These are phyloP conservation scores for Lizonia empirigonia DNA, from an alignment of 2,329 filamentous ascomycete species.

Conservation along the genomic window DNA sequence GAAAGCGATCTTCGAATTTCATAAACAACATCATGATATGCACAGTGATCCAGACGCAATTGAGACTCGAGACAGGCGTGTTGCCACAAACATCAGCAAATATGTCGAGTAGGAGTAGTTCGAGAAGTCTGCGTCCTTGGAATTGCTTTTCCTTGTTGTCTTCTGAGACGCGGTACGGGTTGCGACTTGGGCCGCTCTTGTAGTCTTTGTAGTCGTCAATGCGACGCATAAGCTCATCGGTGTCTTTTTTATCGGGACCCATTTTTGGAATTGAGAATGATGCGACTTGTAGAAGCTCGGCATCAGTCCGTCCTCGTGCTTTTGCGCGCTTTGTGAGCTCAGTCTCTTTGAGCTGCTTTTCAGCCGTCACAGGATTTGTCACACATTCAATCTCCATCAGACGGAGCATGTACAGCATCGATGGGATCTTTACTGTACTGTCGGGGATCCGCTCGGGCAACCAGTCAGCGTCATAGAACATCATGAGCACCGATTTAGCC, in stretches of 20 bases:
- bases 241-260: neutral
- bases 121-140: conserved; percentile 15
- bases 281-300: conserved; percentile 13
- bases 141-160: conserved; percentile 6
- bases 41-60: conserved; percentile 16
- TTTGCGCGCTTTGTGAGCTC: conserved; percentile 20
- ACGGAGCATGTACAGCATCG: conserved; percentile 15
- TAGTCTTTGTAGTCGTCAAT: conserved; percentile 14
- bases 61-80: conserved; percentile 20
- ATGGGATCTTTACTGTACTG: conserved; percentile 17
- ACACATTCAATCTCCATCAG: conserved; percentile 12
- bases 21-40: conserved; percentile 21
- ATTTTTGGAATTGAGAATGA: conserved; percentile 6
- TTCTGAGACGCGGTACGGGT: conserved; percentile 18
- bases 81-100: conserved; percentile 24
- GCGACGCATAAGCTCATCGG: neutral
- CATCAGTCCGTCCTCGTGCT: conserved; percentile 15
- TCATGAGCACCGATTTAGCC: conserved; percentile 19
- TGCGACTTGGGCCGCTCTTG: conserved; percentile 2
- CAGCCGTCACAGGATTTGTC: conserved; percentile 8
- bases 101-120: conserved; percentile 20
- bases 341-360: conserved; percentile 18
- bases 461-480: conserved; percentile 25
- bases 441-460: conserved; percentile 23
- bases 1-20: conserved; percentile 16